Evolutionary conservation across 2,329 filamentous ascomycete genomes (phyloP).

Genomic region (Akanthomyces dipterigenus): DNA sequence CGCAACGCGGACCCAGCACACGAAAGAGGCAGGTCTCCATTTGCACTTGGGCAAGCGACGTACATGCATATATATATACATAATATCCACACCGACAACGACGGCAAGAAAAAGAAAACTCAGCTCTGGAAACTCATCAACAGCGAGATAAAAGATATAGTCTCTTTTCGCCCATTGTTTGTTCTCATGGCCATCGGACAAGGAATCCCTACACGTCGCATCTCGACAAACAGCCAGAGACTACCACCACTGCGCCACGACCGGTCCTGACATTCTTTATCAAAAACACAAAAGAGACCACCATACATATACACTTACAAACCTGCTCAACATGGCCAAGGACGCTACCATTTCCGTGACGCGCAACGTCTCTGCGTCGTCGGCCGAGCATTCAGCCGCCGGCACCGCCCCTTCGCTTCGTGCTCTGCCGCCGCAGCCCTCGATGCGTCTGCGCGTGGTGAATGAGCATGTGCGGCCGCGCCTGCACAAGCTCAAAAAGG

Average conservation of each 20-base stretch:
- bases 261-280: background rate
- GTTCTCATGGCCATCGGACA: background rate
- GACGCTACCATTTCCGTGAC: background rate
- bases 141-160: background rate
- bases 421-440: background rate
- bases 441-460: background rate
- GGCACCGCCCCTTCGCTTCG: background rate
- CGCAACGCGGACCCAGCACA: too few species aligned
- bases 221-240: background rate
- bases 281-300: background rate
- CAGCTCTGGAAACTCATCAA: background rate
- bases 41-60: background rate
- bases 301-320: background rate
- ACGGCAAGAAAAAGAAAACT: background rate
- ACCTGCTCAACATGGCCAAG: background rate
- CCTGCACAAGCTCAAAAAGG: background rate
- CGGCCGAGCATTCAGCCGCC: background rate
- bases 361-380: background rate
- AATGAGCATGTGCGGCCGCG: background rate
- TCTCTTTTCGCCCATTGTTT: background rate
- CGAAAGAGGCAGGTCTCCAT: background rate
- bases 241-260: background rate
- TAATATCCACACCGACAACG: background rate
- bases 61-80: background rate
- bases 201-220: background rate